Conservation (phyloP, 2,329 filamentous ascomycete genomes). For the Fusarium circinatum region DNA sequence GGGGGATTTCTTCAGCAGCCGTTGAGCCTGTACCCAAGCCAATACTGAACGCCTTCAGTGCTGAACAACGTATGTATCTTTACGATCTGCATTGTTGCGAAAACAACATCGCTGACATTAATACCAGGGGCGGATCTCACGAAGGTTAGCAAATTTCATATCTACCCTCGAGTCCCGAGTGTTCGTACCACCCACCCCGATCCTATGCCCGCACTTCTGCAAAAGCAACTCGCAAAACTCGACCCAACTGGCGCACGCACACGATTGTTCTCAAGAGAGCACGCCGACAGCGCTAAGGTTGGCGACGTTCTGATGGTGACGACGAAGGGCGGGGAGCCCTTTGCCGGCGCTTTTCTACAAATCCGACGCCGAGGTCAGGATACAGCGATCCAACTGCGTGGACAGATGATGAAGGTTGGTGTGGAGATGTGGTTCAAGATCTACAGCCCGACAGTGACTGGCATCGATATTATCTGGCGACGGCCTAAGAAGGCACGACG, state of each 20-base stretch:
- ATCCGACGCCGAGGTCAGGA: constrained; percentile 90
- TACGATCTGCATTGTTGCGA: background rate
- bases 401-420: constrained; percentile 84
- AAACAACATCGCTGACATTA: constrained; percentile 19
- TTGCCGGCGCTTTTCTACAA: constrained; percentile 87
- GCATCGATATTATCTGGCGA: constrained; percentile 93
- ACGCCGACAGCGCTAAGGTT: constrained; percentile 80
- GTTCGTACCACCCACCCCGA: constrained; percentile 67
- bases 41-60: constrained; percentile 42
- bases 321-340: constrained; percentile 82
- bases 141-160: constrained; percentile 56
- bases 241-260: constrained; percentile 88
- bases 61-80: constrained; percentile 49
- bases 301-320: constrained; percentile 94
- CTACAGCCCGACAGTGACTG: constrained; percentile 87
- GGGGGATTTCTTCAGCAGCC: constrained; percentile 60
- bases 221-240: constrained; percentile 75
- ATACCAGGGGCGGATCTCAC: constrained; percentile 48
- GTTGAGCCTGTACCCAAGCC: constrained; percentile 22
- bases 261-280: constrained; percentile 80
- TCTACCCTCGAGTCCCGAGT: constrained; percentile 67
- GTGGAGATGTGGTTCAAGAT: constrained; percentile 99
- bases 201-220: constrained; percentile 74
- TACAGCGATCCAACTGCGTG: constrained; percentile 86
- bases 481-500: constrained; percentile 85